These are phyloP conservation scores for Picochlorum sp. DNA, from an alignment of 139 green algal species.

Conservation along the genomic window DNA sequence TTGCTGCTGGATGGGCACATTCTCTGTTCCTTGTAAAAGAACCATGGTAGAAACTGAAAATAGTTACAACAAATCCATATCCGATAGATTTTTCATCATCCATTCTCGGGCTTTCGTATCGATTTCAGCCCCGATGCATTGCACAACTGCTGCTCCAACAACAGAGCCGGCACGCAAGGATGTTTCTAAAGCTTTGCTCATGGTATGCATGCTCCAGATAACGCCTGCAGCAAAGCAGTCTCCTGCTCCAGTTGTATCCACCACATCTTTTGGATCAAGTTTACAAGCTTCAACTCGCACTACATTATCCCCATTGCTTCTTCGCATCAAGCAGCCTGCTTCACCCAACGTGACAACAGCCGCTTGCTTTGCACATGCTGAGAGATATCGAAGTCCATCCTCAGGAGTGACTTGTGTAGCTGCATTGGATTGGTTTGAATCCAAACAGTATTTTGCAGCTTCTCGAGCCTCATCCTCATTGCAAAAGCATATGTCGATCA, in stretches of 20 bases:
- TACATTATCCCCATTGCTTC: background rate
- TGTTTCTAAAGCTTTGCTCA: constrained; percentile 1
- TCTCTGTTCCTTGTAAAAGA: constrained; percentile 12
- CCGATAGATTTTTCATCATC: constrained; percentile 49
- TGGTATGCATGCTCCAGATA: constrained; percentile 35
- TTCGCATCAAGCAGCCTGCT: constrained; percentile 31
- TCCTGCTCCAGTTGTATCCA: constrained; percentile 54
- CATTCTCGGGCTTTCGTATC: constrained; percentile 28
- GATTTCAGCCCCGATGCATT: constrained; percentile 50
- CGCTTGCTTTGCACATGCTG: constrained; percentile 16
- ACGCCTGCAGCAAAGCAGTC: constrained; percentile 58
- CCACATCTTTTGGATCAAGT: constrained; percentile 1
- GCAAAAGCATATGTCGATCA: constrained; percentile 39
- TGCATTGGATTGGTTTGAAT: too few relatives aligned
- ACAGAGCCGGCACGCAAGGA: constrained; percentile 29
- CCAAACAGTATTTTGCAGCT: background rate
- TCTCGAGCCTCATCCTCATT: constrained; percentile 52
- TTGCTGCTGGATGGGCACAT: constrained; percentile 38
- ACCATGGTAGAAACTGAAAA: background rate
- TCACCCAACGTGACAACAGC: constrained; percentile 51
- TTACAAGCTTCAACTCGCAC: background rate
- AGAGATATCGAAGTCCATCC: constrained; percentile 22
- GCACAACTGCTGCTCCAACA: constrained; percentile 46
- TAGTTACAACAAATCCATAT: constrained; percentile 44
- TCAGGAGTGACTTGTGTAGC: background rate